These are phyloP conservation scores for Phytophthora kernoviae DNA, from an alignment of 352 stramenopile genomes.

Conservation along the genomic window DNA sequence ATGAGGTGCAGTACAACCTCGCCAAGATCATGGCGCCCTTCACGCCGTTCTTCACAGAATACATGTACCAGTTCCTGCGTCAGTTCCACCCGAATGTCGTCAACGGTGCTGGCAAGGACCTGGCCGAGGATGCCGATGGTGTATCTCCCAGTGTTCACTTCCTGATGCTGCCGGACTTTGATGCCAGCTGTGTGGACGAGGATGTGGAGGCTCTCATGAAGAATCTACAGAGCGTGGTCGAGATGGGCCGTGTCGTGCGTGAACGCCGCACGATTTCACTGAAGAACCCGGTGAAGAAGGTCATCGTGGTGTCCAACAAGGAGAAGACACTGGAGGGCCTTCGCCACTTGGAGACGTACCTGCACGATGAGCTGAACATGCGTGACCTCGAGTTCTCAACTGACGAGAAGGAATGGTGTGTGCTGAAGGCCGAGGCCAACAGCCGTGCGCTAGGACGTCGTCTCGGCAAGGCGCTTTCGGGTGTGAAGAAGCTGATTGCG, in stretches of 20 bases:
- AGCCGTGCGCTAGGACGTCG: slow-evolving; percentile 95
- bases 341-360: slow-evolving; percentile 91
- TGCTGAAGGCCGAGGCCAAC: slow-evolving; percentile 94
- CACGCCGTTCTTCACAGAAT: slow-evolving; percentile 99
- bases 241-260: slow-evolving; percentile 95
- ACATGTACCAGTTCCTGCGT: slow-evolving; percentile 99
- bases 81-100: slow-evolving; percentile 94
- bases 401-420: slow-evolving; percentile 93
- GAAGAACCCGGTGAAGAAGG: slow-evolving; percentile 96
- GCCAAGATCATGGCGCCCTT: slow-evolving; percentile 98
- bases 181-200: slow-evolving; percentile 93
- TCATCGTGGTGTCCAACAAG: slow-evolving; percentile 95
- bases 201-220: slow-evolving; percentile 94
- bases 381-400: slow-evolving; percentile 90
- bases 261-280: slow-evolving; percentile 97
- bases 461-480: slow-evolving; percentile 96
- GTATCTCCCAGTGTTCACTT: slow-evolving; percentile 96
- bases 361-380: slow-evolving; percentile 98
- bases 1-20: slow-evolving; percentile 97
- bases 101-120: slow-evolving; percentile 72
- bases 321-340: slow-evolving; percentile 77
- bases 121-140: slow-evolving; percentile 89
- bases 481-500: slow-evolving; percentile 87
- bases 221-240: slow-evolving; percentile 96
- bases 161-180: slow-evolving; percentile 94